Base-by-base conservation (phyloP, 176 grass and related monocot species). In the Dendrocalamus sinicus region DNA sequence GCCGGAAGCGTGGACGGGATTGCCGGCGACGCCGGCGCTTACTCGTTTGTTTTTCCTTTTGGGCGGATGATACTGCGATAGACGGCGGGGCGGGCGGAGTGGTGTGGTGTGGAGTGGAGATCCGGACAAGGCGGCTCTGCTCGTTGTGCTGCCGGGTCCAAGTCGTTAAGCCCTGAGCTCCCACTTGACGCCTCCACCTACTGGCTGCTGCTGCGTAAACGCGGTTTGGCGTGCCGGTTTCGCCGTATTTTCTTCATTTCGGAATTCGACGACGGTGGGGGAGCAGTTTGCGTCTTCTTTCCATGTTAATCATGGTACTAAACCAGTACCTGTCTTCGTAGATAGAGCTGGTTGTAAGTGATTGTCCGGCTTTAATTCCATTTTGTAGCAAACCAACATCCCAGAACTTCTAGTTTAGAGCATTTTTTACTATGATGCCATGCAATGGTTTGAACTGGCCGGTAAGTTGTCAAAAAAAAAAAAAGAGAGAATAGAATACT, bases 11-110 rank as follows among this genome's bases (percentile, higher is more conserved):
- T 40, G 64, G 77, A 28, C 19, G 72, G 73, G 74, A 46, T 84
- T 83, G 28, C 51, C 80, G 22, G 74, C 80, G 79, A 78, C 84
- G 84, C 80, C 85, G 89, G 81, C 89, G 60, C 76, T 55, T 71
- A 70, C 19, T 65, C 23, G 80, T 66, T 41, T 58, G 37, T 67
- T 81, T 46, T 19, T 4, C 9, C 6, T 22, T 28, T 16, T 2
- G 40, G 82, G 79, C 67, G 19, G n/a, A 44, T 13, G 83, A 75
- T 19, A 19, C 48, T 52, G 70, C 17, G 22, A 69, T 55, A 7
- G 64, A 57, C 78, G 77, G 62, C 88, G 73, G 74, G 54, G 67
- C 64, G 71, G 59, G 17, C n/a, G 46, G 28, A 30, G 28, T 30
- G 28, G 50, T 16, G 60, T 58, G 66, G 67, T 24, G 81, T 39